phyloP scores from a whole-genome alignment of 192 early-diverging fungal genomes.

The Pecoramyces ruminantium region DNA sequence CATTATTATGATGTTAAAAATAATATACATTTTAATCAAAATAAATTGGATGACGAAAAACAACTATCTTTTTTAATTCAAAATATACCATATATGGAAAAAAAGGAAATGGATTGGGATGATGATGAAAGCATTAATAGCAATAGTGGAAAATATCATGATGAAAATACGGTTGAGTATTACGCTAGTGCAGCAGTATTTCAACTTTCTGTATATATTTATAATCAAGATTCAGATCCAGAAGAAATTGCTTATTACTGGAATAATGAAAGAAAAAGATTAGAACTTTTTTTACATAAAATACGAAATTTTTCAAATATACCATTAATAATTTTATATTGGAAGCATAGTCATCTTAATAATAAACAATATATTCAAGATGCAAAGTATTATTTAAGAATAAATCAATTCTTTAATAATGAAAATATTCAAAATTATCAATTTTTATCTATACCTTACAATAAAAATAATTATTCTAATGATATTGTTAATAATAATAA shows the following conservation, averaged over 20 bases:
- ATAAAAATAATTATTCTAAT: not conserved
- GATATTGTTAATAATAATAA: too few relatives aligned
- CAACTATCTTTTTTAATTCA: not conserved
- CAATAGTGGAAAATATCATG: not conserved
- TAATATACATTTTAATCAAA: not conserved
- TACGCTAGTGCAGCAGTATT: not conserved
- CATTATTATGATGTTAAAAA: not conserved
- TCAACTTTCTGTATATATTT: not conserved
- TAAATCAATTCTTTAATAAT: not conserved
- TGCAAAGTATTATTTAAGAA: not conserved
- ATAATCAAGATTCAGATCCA: not conserved
- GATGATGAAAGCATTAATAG: too few relatives aligned
- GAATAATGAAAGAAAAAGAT: not conserved
- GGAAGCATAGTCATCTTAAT: not conserved
- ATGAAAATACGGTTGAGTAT: not conserved
- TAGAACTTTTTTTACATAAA: not conserved
- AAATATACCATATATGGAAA: not conserved
- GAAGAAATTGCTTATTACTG: not conserved
- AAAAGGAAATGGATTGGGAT: not conserved
- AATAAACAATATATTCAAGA: not conserved
- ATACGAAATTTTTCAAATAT: not conserved
- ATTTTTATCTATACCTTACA: not conserved
- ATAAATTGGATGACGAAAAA: not conserved
- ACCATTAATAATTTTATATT: not conserved
- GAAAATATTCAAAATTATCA: not conserved